These are phyloP conservation scores for Mortierella sp. DNA, from an alignment of 371 early-diverging fungal genomes.

Conservation along the genomic window DNA sequence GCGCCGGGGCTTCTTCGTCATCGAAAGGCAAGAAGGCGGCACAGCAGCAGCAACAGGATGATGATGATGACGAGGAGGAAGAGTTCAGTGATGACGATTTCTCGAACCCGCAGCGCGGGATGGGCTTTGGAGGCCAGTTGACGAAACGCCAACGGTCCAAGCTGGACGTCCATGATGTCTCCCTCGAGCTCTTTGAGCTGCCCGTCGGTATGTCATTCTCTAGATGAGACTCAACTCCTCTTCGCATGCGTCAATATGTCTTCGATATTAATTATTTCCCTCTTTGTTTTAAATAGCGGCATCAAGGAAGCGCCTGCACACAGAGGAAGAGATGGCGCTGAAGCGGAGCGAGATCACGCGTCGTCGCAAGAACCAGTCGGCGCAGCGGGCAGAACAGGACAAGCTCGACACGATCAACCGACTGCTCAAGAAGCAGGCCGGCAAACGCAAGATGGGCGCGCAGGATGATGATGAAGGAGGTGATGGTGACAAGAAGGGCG, in stretches of 20 bases:
- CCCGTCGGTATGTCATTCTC: constrained; percentile 66
- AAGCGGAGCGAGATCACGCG: constrained; percentile 81
- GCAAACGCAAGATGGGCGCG: constrained; percentile 68
- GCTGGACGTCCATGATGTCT: constrained; percentile 66
- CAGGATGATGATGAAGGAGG: constrained; percentile 53
- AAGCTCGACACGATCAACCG: constrained; percentile 84
- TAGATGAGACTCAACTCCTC: too few relatives aligned
- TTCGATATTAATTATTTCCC: not conserved
- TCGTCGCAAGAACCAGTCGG: constrained; percentile 82
- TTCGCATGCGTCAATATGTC: not conserved
- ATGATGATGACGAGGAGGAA: constrained; percentile 57
- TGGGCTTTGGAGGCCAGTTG: constrained; percentile 60
- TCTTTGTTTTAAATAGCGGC: constrained; percentile 43
- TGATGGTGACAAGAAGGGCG: constrained; percentile 33
- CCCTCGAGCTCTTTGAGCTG: constrained; percentile 76
- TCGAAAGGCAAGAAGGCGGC: constrained; percentile 30
- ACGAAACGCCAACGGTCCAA: constrained; percentile 83
- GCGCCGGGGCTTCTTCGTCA: constrained; percentile 9
- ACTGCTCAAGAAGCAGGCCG: constrained; percentile 81
- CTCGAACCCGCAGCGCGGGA: constrained; percentile 59
- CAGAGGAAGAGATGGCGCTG: constrained; percentile 78
- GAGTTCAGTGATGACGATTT: constrained; percentile 62
- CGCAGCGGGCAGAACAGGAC: constrained; percentile 82
- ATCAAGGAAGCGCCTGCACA: constrained; percentile 72
- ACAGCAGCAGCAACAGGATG: constrained; percentile 9